These are phyloP conservation scores for Neofusicoccum ribis DNA, from an alignment of 2,329 filamentous ascomycete genomes.

Conservation along the genomic window DNA sequence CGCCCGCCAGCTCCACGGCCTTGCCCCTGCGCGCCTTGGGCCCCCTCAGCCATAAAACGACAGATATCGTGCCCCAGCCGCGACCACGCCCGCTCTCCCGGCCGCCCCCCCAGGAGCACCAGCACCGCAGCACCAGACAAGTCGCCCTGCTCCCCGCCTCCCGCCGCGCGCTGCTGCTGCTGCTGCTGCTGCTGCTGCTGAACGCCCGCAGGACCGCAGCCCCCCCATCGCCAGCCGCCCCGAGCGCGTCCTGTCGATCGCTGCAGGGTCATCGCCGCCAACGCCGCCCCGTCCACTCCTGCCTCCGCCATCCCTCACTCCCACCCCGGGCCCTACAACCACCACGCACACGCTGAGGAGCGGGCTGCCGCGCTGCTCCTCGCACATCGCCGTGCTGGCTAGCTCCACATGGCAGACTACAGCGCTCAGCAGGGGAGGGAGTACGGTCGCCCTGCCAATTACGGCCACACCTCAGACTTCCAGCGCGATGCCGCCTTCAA, in stretches of 20 bases:
- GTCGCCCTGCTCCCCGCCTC: neutral
- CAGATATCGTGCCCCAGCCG: conserved; percentile 17
- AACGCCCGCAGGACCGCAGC: neutral
- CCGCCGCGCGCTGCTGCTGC: too few relatives aligned
- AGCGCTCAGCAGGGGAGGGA: conserved; percentile 62
- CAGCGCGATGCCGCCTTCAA: conserved; percentile 94
- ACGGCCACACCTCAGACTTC: conserved; percentile 55
- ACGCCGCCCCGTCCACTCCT: conserved; percentile 15
- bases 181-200: neutral
- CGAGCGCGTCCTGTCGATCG: conserved; percentile 15
- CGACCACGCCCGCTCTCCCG: conserved; percentile 15
- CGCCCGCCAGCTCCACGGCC: conserved; percentile 4
- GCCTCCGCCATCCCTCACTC: conserved; percentile 14
- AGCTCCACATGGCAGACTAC: conserved; percentile 61
- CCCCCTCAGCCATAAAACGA: conserved; percentile 15
- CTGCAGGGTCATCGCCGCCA: conserved; percentile 14
- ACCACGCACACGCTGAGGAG: conserved; percentile 10
- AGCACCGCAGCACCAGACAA: neutral
- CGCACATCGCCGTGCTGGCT: conserved; percentile 18
- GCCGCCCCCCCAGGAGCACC: conserved; percentile 15
- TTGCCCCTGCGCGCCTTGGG: conserved; percentile 9
- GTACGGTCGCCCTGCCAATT: conserved; percentile 53
- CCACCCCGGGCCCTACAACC: conserved; percentile 1
- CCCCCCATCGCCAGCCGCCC: neutral
- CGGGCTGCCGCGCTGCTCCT: conserved; percentile 16